Conservation (phyloP, 371 early-diverging fungal species). For the Mortierella sp. region DNA sequence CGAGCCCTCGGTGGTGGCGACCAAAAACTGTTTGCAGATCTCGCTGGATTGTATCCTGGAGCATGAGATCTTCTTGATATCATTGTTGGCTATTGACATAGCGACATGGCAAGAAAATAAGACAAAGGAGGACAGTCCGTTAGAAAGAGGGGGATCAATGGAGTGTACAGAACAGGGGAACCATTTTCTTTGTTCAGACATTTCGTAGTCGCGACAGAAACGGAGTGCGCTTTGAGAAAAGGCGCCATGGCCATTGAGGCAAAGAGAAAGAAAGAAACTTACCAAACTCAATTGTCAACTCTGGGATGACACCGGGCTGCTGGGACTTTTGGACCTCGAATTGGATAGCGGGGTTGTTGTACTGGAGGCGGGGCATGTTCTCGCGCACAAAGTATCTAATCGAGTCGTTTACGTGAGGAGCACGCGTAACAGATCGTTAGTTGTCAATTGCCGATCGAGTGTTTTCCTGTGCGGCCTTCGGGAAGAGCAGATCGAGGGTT, state of each 20-base stretch:
- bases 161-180: too few species aligned
- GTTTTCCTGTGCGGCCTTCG: too few species aligned
- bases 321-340: conserved; percentile 66
- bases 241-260: not conserved
- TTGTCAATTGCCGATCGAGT: not conserved
- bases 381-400: conserved; percentile 72
- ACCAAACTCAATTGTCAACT: conserved; percentile 72
- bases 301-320: conserved; percentile 64
- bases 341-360: conserved; percentile 70
- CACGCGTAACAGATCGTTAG: not conserved
- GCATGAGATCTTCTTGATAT: conserved; percentile 62
- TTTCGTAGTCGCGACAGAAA: too few species aligned
- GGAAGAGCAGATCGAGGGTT: too few species aligned
- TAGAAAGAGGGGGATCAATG: too few species aligned
- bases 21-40: conserved; percentile 66
- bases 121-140: not conserved
- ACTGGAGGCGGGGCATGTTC: conserved; percentile 72
- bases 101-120: not conserved
- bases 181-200: too few species aligned
- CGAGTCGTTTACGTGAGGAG: not conserved
- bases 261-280: conserved; percentile 17
- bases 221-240: too few species aligned
- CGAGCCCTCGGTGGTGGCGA: conserved; percentile 55
- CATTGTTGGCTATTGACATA: conserved; percentile 56
- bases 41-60: conserved; percentile 66